These are phyloP conservation scores for Beta corolliflora DNA, from an alignment of 179 eudicot genomes.

Conservation along the genomic window DNA sequence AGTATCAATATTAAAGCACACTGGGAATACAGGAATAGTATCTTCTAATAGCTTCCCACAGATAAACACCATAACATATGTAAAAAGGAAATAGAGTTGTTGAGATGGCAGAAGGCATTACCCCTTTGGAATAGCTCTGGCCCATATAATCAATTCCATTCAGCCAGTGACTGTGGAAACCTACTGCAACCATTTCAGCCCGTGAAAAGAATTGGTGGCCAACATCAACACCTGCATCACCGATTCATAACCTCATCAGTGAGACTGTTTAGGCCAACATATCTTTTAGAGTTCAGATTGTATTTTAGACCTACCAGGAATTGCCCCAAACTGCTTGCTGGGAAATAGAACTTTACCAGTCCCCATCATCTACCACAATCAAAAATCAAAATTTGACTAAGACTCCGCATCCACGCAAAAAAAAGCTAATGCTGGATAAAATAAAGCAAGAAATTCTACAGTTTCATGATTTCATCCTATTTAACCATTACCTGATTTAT, in stretches of 20 bases:
- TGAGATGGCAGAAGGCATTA: constrained; percentile 14
- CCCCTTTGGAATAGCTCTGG: constrained; percentile 40
- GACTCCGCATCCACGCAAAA: background rate
- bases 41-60: background rate
- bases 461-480: background rate
- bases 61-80: too few species aligned
- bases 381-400: background rate
- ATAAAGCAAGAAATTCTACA: background rate
- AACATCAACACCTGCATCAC: constrained; percentile 77
- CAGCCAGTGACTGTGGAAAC: constrained; percentile 90
- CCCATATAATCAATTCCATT: constrained; percentile 88
- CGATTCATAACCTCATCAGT: background rate
- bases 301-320: constrained; percentile 40
- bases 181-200: constrained; percentile 93
- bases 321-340: constrained; percentile 45
- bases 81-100: background rate
- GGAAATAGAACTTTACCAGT: constrained; percentile 37
- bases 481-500: background rate
- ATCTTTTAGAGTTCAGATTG: background rate
- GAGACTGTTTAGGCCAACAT: background rate
- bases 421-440: background rate
- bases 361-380: constrained; percentile 45
- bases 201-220: constrained; percentile 94
- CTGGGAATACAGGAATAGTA: background rate
- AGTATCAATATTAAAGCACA: background rate